Evolutionary conservation across 1,284 basidiomycete species (phyloP).

Genomic region (Lignosus rhinocerotis): DNA sequence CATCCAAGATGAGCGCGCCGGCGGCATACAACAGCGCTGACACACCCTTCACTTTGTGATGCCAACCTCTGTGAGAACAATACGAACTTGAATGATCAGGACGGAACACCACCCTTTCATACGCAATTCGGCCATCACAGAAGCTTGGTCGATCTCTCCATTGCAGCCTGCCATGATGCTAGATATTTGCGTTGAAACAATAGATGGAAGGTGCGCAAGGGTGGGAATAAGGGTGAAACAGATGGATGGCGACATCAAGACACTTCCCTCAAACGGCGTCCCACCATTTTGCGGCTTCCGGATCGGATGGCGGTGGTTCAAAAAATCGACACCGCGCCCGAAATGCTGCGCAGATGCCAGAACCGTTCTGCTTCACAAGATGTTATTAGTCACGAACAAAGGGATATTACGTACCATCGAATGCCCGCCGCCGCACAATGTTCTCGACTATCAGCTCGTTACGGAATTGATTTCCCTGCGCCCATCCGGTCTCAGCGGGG

Average conservation of each 20-base stretch:
- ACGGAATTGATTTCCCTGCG: constrained; percentile 74
- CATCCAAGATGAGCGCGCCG: neutral
- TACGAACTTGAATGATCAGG: neutral
- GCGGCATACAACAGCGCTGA: neutral
- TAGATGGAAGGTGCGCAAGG: neutral
- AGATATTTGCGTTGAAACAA: neutral
- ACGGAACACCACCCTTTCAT: constrained; percentile 3
- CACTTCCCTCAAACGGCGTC: constrained; percentile 41
- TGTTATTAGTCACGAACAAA: constrained; percentile 16
- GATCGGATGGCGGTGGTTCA: constrained; percentile 62
- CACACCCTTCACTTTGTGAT: neutral
- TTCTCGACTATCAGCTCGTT: constrained; percentile 81
- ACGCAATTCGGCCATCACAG: neutral
- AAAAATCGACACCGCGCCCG: constrained; percentile 83
- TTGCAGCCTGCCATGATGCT: neutral
- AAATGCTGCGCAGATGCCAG: constrained; percentile 75
- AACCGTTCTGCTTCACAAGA: constrained; percentile 15
- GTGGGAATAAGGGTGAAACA: neutral
- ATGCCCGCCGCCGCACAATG: constrained; percentile 75
- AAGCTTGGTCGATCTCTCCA: constrained; percentile 5
- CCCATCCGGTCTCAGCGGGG: constrained; percentile 9
- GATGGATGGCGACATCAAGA: neutral
- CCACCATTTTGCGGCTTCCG: constrained; percentile 72
- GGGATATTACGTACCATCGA: constrained; percentile 61
- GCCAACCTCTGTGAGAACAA: neutral